Base-by-base conservation (phyloP, 2,329 filamentous ascomycete genomes). In the Xylariaceae sp. region DNA sequence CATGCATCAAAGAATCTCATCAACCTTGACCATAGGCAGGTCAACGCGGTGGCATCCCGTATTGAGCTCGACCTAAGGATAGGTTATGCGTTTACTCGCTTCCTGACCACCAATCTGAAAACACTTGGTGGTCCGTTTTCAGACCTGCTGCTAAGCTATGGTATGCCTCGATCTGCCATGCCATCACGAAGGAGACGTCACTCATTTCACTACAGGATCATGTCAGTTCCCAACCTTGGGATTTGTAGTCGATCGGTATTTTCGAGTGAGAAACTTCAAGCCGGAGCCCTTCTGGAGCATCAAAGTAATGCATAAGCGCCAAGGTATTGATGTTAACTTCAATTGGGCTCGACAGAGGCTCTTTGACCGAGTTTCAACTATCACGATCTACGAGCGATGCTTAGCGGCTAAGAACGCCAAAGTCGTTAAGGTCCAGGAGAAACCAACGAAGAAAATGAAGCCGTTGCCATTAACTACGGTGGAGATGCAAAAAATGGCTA, bases 161-260 rank as follows among this genome's bases (percentile, higher is more conserved):
- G 90, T 89, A 77, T 64, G 76, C 62, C 39, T 37, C 18, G 13
- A 57, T 35, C 50, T 15, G 7, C 49, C 18, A 48, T 4, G 7
- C 49, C 18, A 48, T 4, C 66, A 54, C 3, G 10, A 17, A 47
- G 47, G 17, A 47, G 18, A 15, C 45, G 15, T 57, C 30, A 50
- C 62, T 68, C 42, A 67, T 61, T 56, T 15, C 37, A 11, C 45
- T 2, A 6, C 42, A 90, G 90, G 84, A 11, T 96, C 92, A 3
- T 99, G 94, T 66, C 94, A 99, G 72, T 99, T 99, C 69, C 94
- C 94, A 1, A 97, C 94, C 0, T 80, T 99, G 4, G 94, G 94
- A 0, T 99, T 99, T 66, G 93, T 99, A 1, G 94, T 99, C 5
- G 94, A 99, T 73, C 86, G 93, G 52, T 99, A 97, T 73, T 90